Percentiles rank a stretch among this genome's conserved stretches.
Evolutionary conservation across 2,329 filamentous ascomycete species (phyloP).

Genomic region (Incumbomyces delicatus): DNA sequence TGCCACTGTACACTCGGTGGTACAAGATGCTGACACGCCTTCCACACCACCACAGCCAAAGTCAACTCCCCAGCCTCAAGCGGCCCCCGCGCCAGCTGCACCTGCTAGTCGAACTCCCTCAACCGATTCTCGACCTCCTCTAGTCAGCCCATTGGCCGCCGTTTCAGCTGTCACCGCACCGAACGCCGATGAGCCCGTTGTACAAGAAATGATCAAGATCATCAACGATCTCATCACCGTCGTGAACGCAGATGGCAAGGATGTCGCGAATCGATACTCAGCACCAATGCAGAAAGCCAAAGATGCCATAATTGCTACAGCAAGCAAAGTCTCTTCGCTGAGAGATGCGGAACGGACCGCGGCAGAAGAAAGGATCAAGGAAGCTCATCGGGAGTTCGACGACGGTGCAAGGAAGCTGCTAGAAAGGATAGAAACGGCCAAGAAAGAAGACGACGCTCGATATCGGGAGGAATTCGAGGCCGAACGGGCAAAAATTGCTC

Average conservation of each 20-base stretch:
- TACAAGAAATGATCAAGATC: conserved; percentile 89
- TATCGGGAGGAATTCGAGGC: conserved; percentile 83
- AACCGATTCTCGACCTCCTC: conserved; percentile 28
- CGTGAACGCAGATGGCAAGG: conserved; percentile 67
- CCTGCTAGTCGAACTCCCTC: conserved; percentile 21
- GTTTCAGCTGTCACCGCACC: conserved; percentile 71
- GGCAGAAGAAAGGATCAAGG: conserved; percentile 64
- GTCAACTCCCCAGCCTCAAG: conserved; percentile 20
- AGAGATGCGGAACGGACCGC: conserved; percentile 59
- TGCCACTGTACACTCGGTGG: conserved; percentile 26
- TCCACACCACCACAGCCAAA: conserved; percentile 20
- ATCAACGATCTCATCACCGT: conserved; percentile 93
- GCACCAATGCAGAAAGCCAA: conserved; percentile 77
- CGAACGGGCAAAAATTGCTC: conserved; percentile 70
- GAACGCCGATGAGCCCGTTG: conserved; percentile 71
- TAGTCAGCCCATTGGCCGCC: conserved; percentile 43
- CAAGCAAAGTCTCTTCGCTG: conserved; percentile 64
- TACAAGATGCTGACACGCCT: conserved; percentile 22
- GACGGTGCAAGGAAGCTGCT: conserved; percentile 79
- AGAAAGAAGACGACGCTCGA: conserved; percentile 67
- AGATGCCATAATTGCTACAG: conserved; percentile 66
- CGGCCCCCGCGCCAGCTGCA: background rate
- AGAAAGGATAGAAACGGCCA: conserved; percentile 71
- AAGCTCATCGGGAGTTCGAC: conserved; percentile 70
- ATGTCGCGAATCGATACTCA: conserved; percentile 58